Base-by-base conservation (phyloP, 2,329 filamentous ascomycete species). In the Aspergillus spinulosporus region DNA sequence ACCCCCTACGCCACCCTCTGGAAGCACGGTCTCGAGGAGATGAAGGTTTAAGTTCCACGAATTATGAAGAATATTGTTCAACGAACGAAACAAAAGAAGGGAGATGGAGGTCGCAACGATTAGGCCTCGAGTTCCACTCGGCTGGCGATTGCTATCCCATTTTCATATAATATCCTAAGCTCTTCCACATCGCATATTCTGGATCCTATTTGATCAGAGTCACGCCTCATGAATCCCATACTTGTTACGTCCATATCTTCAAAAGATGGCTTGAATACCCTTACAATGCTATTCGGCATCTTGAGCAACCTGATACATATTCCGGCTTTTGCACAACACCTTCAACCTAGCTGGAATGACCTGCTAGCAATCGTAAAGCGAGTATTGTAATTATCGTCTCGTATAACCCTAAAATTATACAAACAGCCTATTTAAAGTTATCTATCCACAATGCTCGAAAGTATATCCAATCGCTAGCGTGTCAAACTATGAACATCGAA, bases 1-100 rank as follows among this genome's bases (percentile, higher is more conserved):
- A 97, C 93, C 54, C 94, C 94, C 59, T 99, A 84, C 74, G 82
- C 96, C 69, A 89, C 86, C 66, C 80, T 95, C 81, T 97, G 92
- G 93, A 97, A 97, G 86, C 89, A 97, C 80, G 94, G 93, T 72
- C 79, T 97, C 64, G 82, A 80, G 68, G 88, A 88, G 81, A 86
- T 86, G 83, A 97, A 99, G 90, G 92, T 97, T 68, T 99, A 93
- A 72, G 63, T 51, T 52, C 40, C 49, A 44, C 52, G 49, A 54
- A 52, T 59, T 49, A 47, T 49, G 55, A 59, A 57, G 57, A 59
- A 61, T 56, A 58, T 47, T 61, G 43, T 57, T 58, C 43, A 44
- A 55, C 62, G 61, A 59, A 59, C 53, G 51, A 54, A 60, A 66
- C 66, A 66, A 60, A 61, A 62, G 60, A 59, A 57, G 49, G 55